These are phyloP conservation scores for Iberis pinnata DNA, from an alignment of 345 rosid species.

Conservation along the genomic window DNA sequence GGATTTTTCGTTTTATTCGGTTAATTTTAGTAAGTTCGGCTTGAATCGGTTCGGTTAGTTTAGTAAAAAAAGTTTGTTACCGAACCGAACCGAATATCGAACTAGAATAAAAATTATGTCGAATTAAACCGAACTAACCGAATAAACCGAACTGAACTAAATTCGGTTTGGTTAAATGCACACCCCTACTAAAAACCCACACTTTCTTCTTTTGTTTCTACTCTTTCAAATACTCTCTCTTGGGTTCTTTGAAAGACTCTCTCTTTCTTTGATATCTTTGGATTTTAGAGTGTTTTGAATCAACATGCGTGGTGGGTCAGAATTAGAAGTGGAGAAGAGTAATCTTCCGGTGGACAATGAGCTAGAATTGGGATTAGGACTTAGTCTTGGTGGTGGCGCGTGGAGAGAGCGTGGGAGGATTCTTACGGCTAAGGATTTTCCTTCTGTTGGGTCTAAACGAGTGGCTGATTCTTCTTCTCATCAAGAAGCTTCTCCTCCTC, in stretches of 20 bases:
- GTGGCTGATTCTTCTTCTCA: conserved; percentile 57
- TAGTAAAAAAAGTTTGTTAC: too few species aligned
- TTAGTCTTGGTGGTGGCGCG: conserved; percentile 49
- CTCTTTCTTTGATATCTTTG: too few species aligned
- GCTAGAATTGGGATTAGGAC: conserved; percentile 61
- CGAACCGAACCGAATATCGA: too few species aligned
- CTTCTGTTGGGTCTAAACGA: conserved; percentile 60
- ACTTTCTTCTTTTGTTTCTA: conserved; percentile 16
- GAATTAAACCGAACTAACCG: too few species aligned
- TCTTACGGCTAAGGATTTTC: conserved; percentile 70
- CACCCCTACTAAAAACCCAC: conserved; percentile 5
- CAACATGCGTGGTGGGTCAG: conserved; percentile 42
- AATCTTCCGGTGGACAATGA: conserved; percentile 37
- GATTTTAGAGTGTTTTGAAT: background rate
- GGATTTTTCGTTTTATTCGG: too few species aligned
- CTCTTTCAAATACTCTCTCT: background rate
- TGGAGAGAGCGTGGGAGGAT: conserved; percentile 75
- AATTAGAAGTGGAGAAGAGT: conserved; percentile 34
- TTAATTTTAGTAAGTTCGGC: too few species aligned
- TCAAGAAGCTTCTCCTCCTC: conserved; percentile 56
- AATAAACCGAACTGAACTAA: too few species aligned
- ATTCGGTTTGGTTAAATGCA: too few species aligned
- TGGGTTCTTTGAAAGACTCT: conserved; percentile 2
- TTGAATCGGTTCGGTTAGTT: too few species aligned
- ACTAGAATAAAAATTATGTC: too few species aligned